Conservation (phyloP, 2,329 filamentous ascomycete genomes). For the Epichloe baconii region DNA sequence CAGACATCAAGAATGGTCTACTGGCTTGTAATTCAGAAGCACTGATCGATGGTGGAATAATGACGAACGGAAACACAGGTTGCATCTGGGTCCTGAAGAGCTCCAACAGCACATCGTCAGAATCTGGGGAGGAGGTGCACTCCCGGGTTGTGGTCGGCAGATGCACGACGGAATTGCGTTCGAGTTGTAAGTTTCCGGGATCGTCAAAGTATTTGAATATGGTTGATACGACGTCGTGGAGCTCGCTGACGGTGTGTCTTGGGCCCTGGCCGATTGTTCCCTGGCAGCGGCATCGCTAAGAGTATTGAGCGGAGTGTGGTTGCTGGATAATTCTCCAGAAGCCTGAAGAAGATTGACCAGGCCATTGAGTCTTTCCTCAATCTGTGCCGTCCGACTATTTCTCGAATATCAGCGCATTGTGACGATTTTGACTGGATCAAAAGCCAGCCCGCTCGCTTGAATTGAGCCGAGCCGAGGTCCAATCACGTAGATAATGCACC, state of each 20-base stretch:
- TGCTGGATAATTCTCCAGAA: slow-evolving; percentile 22
- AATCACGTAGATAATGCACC: not conserved
- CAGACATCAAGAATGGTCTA: slow-evolving; percentile 34
- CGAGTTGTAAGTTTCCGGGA: slow-evolving; percentile 32
- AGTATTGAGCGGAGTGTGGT: slow-evolving; percentile 13
- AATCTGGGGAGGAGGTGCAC: slow-evolving; percentile 27
- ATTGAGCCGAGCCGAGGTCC: not conserved
- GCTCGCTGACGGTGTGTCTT: slow-evolving; percentile 12
- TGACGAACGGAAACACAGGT: slow-evolving; percentile 33
- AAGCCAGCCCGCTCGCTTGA: not conserved
- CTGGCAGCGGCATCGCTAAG: slow-evolving; percentile 16
- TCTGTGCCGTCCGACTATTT: slow-evolving; percentile 32
- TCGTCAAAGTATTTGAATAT: slow-evolving; percentile 13
- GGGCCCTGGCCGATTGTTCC: slow-evolving; percentile 13
- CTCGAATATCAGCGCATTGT: not conserved
- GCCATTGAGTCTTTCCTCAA: slow-evolving; percentile 36
- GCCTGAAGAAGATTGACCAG: slow-evolving; percentile 34
- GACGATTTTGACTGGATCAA: not conserved
- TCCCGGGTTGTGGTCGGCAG: slow-evolving; percentile 29
- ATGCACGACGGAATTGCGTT: slow-evolving; percentile 33
- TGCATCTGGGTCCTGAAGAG: slow-evolving; percentile 31
- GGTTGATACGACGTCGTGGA: slow-evolving; percentile 8
- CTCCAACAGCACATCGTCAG: slow-evolving; percentile 32
- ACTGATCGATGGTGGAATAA: slow-evolving; percentile 23
- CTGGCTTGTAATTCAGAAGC: slow-evolving; percentile 24